Conservation (phyloP, 2,329 filamentous ascomycete genomes). For the Didymella segeticola region DNA sequence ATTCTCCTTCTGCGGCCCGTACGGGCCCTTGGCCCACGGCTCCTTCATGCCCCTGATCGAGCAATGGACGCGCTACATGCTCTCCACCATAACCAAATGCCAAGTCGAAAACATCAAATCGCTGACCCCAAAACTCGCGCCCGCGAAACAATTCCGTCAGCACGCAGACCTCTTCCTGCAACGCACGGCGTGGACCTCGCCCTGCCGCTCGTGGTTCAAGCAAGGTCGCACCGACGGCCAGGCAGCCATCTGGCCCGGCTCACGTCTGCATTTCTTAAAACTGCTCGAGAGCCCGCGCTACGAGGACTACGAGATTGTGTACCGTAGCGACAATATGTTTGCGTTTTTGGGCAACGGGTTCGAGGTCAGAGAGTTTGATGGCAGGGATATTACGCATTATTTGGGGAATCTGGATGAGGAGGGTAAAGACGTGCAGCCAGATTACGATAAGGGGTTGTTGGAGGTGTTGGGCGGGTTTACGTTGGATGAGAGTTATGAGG, state of each 20-base stretch:
- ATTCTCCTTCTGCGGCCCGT: slow-evolving; percentile 51
- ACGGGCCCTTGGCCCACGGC: slow-evolving; percentile 32
- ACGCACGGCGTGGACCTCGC: slow-evolving; percentile 33
- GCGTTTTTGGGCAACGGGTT: slow-evolving; percentile 45
- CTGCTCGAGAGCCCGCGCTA: slow-evolving; percentile 28
- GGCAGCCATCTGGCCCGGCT: slow-evolving; percentile 32
- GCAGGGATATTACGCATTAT: slow-evolving; percentile 57
- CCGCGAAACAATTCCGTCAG: slow-evolving; percentile 24
- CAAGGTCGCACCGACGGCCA: slow-evolving; percentile 31
- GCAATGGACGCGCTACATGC: slow-evolving; percentile 33
- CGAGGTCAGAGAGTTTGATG: slow-evolving; percentile 54
- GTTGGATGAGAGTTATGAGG: slow-evolving; percentile 35
- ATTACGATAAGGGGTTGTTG: slow-evolving; percentile 50
- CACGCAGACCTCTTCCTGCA: slow-evolving; percentile 34
- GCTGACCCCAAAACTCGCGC: slow-evolving; percentile 22
- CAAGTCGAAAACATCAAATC: slow-evolving; percentile 35
- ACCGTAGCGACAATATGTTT: slow-evolving; percentile 29
- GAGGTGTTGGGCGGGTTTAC: slow-evolving; percentile 47
- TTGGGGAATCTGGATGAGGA: slow-evolving; percentile 49
- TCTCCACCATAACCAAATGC: slow-evolving; percentile 29
- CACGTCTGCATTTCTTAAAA: slow-evolving; percentile 32
- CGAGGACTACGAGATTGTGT: slow-evolving; percentile 35
- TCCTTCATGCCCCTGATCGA: slow-evolving; percentile 36
- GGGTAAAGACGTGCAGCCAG: slow-evolving; percentile 50
- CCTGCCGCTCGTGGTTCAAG: slow-evolving; percentile 36